Base-by-base conservation (phyloP, 1,284 basidiomycete species). In the Rhodotorula sp. region DNA sequence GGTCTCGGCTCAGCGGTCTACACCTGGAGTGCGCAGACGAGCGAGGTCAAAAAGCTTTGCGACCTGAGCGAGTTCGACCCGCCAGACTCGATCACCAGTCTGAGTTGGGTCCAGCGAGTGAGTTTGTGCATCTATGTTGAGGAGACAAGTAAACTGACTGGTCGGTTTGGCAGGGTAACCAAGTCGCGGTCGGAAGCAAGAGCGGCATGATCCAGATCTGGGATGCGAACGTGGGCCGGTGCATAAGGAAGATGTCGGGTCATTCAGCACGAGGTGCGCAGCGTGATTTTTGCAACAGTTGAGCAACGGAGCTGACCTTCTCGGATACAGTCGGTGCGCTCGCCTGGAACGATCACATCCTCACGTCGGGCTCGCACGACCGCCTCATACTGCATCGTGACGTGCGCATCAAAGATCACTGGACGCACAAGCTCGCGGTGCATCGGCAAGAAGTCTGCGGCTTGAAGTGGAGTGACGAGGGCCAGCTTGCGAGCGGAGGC, bases 391-490 rank as follows among this genome's bases (percentile, higher is more conserved):
- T 92, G 70, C 94, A 98, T 79, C 88, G 94, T 7, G 95, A 99
- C 78, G 92, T 95, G 0, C 88, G 95, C 52, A 81, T 86, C 0
- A 84, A 85, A 0, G 83, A 84, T 2, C 86, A 89, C 61, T 90
- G 90, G 54, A 90, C 94, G 76, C 87, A 87, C 67, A 86, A 87
- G 66, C 88, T 92, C 66, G 83, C 87, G 0, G 92, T 90, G 0
- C 94, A 98, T 80, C 85, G 89, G 59, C 96, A 99, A 79, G 95
- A 99, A 80, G 93, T 99, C 5, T 99, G 96, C 79, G 95, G 96
- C 1, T 83, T 99, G 56, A 90, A 92, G 70, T 99, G 94, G 95
- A 83, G 84, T 72, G 52, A 78, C 76, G 74, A 77, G 71, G 89
- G 89, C 62, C 88, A 88, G 74, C 85, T 99, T 3, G 95, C 95